Base-by-base conservation (phyloP, 2,329 filamentous ascomycete species). In the Fusarium drepaniforme region DNA sequence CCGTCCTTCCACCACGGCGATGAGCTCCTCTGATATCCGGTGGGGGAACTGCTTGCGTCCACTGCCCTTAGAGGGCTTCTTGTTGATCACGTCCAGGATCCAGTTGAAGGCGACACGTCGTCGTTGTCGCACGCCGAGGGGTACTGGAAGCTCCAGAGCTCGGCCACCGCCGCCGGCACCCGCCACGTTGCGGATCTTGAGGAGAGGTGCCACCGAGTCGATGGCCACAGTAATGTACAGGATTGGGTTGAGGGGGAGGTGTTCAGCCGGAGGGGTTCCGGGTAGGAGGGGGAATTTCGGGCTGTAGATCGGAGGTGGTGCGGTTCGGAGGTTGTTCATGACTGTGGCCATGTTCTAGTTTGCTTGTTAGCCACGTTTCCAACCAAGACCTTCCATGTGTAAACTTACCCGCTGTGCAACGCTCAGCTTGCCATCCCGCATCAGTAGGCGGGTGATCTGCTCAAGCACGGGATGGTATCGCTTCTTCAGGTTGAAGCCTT, bases 341-440 rank as follows among this genome's bases (percentile, higher is more conserved):
- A 98, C 93, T 80, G 91, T 88, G 70, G 92, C 89, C 92, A 98
- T 95, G 84, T 97, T 93, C 94, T 98, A 80, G 25, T 30, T 35
- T 23, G 18, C 28, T 66, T 51, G 69, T 79, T 62, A 79, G 73
- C 56, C 16, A 40, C 9, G 61, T 35, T 5, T 42, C 9, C 25
- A 35, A 5, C 12, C 12, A n/a, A 15, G 21, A 21, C 11, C 9
- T 30, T 56, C 7, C 3, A 8, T 6, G 21, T 53, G 11, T 28
- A 9, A 23, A 81, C 90, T 69, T 88, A 97, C 95, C 86, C 92
- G 91, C 84, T 99, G 95, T n/a, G 97, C 97, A 82, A 90, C 89
- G 80, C 93, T 93, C 82, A 97, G 90, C 87, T 98, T 97, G 78
- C 97, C 97, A 84, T 98, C 90, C 78, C 88, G 88, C 96, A 98